Percentiles rank a stretch among this genome's conserved stretches.
Conservation (phyloP, 257 asterid species). For the Fraxinus pennsylvanica region DNA sequence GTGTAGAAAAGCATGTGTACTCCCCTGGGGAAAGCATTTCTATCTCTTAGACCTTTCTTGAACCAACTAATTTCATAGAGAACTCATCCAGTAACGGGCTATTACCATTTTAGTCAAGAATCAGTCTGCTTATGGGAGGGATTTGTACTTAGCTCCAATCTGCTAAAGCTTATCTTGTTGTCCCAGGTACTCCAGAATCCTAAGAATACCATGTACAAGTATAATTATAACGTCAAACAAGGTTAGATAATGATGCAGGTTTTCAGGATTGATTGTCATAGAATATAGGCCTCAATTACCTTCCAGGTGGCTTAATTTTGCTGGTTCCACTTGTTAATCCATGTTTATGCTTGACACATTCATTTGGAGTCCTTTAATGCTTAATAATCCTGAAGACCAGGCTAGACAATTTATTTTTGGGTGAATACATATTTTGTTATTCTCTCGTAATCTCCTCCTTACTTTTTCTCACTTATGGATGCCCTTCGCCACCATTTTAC, state of each 20-base stretch:
- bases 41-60: neutral
- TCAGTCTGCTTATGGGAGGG: neutral
- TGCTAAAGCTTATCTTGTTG: neutral
- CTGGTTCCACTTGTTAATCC: neutral
- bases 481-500: neutral
- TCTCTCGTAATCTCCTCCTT: neutral
- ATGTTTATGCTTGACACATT: neutral
- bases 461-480: neutral
- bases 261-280: neutral
- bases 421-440: neutral
- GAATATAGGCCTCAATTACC: neutral
- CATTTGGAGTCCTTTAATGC: neutral
- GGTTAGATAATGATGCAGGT: neutral
- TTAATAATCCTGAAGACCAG: neutral
- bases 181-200: neutral
- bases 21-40: neutral
- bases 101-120: neutral
- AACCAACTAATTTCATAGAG: neutral
- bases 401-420: neutral
- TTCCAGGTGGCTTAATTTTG: neutral
- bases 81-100: neutral
- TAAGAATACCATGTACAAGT: neutral
- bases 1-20: neutral
- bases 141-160: neutral
- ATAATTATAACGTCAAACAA: neutral